These are phyloP conservation scores for Talaromyces amestolkiae DNA, from an alignment of 2,329 filamentous ascomycete species.

Conservation along the genomic window DNA sequence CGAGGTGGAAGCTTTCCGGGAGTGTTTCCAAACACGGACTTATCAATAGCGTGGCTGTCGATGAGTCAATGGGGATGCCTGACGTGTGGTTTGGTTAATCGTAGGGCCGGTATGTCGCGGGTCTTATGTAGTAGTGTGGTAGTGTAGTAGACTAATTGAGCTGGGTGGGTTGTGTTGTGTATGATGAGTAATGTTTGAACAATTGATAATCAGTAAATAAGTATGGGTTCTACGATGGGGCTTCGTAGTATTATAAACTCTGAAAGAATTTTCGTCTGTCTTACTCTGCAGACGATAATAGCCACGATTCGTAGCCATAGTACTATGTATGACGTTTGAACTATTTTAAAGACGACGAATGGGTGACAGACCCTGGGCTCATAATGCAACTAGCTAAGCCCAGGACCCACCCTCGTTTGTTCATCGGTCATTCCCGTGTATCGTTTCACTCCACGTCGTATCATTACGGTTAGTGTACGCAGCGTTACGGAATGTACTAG, in stretches of 20 bases:
- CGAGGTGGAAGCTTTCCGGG: constrained; percentile 17
- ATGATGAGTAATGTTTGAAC: background rate
- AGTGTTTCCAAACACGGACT: constrained; percentile 3
- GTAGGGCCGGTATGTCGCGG: background rate
- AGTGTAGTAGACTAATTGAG: background rate
- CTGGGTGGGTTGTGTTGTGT: background rate
- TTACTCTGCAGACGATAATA: background rate
- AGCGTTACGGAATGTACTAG: background rate
- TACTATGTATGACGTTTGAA: constrained; percentile 8
- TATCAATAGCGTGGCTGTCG: background rate
- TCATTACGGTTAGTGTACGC: background rate
- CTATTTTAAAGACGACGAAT: constrained; percentile 6
- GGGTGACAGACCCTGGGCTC: background rate
- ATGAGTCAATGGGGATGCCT: constrained; percentile 14
- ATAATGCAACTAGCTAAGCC: background rate
- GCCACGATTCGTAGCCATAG: background rate
- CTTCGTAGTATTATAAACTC: background rate
- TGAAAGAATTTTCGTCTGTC: constrained; percentile 1
- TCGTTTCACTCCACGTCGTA: background rate
- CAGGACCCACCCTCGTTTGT: background rate
- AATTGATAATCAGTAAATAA: background rate
- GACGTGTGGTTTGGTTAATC: background rate
- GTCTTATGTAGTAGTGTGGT: background rate
- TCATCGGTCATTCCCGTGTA: constrained; percentile 2
- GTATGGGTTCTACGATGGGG: background rate